A percentile compares a stretch with the other conserved stretches of the same genome.
Conservation (phyloP, 352 stramenopile species). For the Pythium dissotocum region DNA sequence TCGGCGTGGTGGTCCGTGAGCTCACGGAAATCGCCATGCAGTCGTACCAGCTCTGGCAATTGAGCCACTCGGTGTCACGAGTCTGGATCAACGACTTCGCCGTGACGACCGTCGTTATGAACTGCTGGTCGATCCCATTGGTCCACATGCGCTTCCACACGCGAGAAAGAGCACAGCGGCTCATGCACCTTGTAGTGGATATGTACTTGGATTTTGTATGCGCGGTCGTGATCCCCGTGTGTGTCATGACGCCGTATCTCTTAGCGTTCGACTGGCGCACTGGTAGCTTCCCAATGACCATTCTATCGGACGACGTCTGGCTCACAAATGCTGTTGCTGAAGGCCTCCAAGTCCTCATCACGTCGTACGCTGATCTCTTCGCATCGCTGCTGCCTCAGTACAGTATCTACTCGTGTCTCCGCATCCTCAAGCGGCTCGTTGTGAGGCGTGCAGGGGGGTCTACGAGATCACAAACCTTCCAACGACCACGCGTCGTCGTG, state of each 20-base stretch:
- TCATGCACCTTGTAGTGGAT: slow-evolving; percentile 18
- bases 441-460: background rate
- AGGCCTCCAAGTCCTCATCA: slow-evolving; percentile 14
- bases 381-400: slow-evolving; percentile 19
- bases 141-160: background rate
- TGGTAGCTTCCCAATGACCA: background rate
- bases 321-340: slow-evolving; percentile 17
- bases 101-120: slow-evolving; percentile 12
- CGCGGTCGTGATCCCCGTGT: slow-evolving; percentile 16
- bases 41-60: slow-evolving; percentile 15
- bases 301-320: slow-evolving; percentile 13
- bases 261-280: slow-evolving; percentile 5
- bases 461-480: background rate
- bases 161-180: background rate
- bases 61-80: slow-evolving; percentile 15
- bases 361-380: slow-evolving; percentile 16
- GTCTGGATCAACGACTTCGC: slow-evolving; percentile 26
- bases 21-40: slow-evolving; percentile 13
- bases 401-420: slow-evolving; percentile 16
- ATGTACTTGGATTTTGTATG: slow-evolving; percentile 20
- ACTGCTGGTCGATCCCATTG: slow-evolving; percentile 7
- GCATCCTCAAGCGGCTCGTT: slow-evolving; percentile 13
- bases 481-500: background rate
- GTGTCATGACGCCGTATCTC: slow-evolving; percentile 15
- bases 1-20: slow-evolving; percentile 7